These are phyloP conservation scores for Rhododendron molle DNA, from an alignment of 148 eudicot species.

Conservation along the genomic window DNA sequence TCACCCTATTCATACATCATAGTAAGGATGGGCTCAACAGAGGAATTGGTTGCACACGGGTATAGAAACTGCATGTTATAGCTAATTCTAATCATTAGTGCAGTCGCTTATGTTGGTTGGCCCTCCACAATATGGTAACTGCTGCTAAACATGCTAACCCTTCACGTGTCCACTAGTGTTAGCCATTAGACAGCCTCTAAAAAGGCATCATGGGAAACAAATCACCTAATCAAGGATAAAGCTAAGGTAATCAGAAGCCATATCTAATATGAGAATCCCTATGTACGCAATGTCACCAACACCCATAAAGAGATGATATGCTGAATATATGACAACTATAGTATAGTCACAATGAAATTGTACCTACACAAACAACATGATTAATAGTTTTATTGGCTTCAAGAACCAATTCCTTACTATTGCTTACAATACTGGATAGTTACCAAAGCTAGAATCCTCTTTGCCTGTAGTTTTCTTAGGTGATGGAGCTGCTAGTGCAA, in stretches of 20 bases:
- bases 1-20: too few relatives aligned
- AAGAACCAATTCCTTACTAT: not conserved
- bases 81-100: not conserved
- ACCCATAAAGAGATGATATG: constrained; percentile 34
- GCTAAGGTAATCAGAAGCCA: constrained; percentile 29
- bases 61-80: not conserved
- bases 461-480: not conserved
- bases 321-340: constrained; percentile 25
- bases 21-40: too few relatives aligned
- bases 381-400: not conserved
- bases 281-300: constrained; percentile 27
- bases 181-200: not conserved
- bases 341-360: constrained; percentile 20
- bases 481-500: constrained; percentile 20
- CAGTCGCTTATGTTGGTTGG: not conserved
- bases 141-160: not conserved
- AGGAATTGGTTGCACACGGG: too few relatives aligned
- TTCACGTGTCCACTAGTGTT: not conserved
- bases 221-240: constrained; percentile 38
- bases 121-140: not conserved
- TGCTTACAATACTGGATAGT: constrained; percentile 24
- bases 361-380: constrained; percentile 12
- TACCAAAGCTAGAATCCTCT: not conserved
- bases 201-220: not conserved
- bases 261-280: constrained; percentile 32